Conservation (phyloP, 2,329 filamentous ascomycete genomes). For the Ophiocordyceps australis region DNA sequence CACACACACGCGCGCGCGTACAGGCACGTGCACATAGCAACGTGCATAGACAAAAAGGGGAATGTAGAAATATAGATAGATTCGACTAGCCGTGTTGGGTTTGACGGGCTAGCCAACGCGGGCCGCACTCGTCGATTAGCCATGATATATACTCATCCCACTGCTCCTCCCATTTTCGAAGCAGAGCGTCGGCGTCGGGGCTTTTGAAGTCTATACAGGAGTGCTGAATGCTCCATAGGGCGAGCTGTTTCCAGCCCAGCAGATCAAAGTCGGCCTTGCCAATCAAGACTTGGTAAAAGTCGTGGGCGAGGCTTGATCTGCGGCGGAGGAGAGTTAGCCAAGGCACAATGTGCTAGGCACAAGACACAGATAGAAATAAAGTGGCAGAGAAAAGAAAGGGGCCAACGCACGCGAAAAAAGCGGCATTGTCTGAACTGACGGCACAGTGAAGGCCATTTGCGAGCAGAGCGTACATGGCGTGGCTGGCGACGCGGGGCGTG, state of each 20-base stretch:
- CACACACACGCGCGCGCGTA: too few species aligned
- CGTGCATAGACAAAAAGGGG: too few species aligned
- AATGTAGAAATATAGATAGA: too few species aligned
- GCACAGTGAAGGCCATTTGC: constrained; percentile 60
- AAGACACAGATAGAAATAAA: neutral
- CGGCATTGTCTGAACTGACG: constrained; percentile 58
- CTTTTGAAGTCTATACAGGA: constrained; percentile 32
- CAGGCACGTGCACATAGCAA: too few species aligned
- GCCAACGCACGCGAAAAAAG: constrained; percentile 40
- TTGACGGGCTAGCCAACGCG: too few species aligned
- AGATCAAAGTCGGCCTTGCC: constrained; percentile 49
- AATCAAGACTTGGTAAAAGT: constrained; percentile 62
- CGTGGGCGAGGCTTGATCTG: constrained; percentile 54
- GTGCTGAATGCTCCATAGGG: constrained; percentile 44
- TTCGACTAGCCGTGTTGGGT: too few species aligned
- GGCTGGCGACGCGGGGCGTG: constrained; percentile 44
- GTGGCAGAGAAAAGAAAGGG: neutral
- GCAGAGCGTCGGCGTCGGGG: constrained; percentile 17
- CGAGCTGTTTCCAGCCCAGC: constrained; percentile 53
- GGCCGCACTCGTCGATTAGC: constrained; percentile 26
- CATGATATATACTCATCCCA: constrained; percentile 41
- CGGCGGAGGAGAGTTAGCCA: neutral
- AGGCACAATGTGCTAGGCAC: neutral
- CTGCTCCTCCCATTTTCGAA: constrained; percentile 26
- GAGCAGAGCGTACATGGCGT: constrained; percentile 48